Base-by-base conservation (phyloP, 2,329 filamentous ascomycete species). In the Fusarium fujikuroi region DNA sequence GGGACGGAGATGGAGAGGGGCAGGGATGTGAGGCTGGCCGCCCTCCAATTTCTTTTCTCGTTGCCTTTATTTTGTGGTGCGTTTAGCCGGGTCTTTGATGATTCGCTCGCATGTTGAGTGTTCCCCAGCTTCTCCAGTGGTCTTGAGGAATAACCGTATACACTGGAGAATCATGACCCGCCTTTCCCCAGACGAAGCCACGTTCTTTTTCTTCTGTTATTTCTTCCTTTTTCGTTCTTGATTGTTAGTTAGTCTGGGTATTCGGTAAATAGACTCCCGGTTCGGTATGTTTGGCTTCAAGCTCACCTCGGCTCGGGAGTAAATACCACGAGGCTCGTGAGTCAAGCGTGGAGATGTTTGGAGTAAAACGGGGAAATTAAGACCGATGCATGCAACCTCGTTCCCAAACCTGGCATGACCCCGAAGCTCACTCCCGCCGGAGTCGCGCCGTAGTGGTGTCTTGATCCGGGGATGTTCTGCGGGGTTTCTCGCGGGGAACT, bases 391-490 rank as follows among this genome's bases (percentile, higher is more conserved):
- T 75, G 73, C 56, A 71, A 66, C 62, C 61, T 53, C 62, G 47
- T 40, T 39, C 58, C 30, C 37, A 53, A 64, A 52, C 60, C 47
- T 62, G 64, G 63, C 46, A 28, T 52, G 30, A 69, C 69, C 65
- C 70, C 59, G 63, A 72, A n/a, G 46, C 46, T 32, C 32, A 16
- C 16, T 50, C 23, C 56, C 42, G 32, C 72, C 72, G 72, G 65
- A 75, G 69, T 74, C 60, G 73, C 72, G 72, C 72, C 65, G 72
- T 70, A 60, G 65, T 70, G 59, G 66, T 73, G 69, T 73, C 62
- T 73, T 63, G 46, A 59, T 69, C 66, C 66, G 66, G 66, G 66
- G 66, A 49, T 40, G 49, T 34, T 42, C 65, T 69, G 66, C 58
- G 66, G 66, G 66, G 66, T 25, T 46, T 21, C 23, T 52, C 39